Evolutionary conservation across 2,329 filamentous ascomycete species (phyloP).

Genomic region (Cordyceps farinosa): DNA sequence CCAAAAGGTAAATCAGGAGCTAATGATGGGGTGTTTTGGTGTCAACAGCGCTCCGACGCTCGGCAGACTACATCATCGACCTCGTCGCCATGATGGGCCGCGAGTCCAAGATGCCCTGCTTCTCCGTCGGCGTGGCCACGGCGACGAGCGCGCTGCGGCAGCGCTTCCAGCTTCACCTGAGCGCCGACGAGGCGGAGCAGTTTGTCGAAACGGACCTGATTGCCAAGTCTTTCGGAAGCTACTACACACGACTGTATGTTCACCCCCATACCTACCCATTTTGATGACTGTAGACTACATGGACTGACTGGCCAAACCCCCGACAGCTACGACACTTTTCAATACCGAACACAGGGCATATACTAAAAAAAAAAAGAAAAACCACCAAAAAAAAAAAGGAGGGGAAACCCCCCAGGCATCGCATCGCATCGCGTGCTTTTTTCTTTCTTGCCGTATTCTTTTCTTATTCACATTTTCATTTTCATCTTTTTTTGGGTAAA

Average conservation of each 20-base stretch:
- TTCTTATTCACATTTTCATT: no score
- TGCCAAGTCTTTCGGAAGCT: constrained; percentile 77
- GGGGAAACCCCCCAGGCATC: no score
- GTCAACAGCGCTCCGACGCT: constrained; percentile 62
- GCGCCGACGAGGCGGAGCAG: constrained; percentile 73
- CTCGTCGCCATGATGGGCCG: constrained; percentile 81
- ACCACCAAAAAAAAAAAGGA: constrained; percentile 43
- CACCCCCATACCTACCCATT: no score
- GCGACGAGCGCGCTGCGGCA: constrained; percentile 67
- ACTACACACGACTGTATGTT: constrained; percentile 79
- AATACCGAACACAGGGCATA: constrained; percentile 84
- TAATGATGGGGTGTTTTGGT: background rate
- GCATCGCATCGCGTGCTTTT: background rate
- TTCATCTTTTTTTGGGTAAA: no score
- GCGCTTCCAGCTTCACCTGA: constrained; percentile 77
- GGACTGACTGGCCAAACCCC: background rate
- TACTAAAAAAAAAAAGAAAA: constrained; percentile 49
- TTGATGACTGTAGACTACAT: no score
- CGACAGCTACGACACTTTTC: constrained; percentile 76
- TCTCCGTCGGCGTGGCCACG: constrained; percentile 67
- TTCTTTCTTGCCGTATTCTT: background rate
- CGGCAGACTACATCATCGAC: constrained; percentile 77
- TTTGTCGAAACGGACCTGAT: constrained; percentile 80
- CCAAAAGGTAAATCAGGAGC: constrained; percentile 25
- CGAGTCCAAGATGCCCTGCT: constrained; percentile 82